These are phyloP conservation scores for Ogataea chonburiensis DNA, from an alignment of 805 yeast species.

Conservation along the genomic window DNA sequence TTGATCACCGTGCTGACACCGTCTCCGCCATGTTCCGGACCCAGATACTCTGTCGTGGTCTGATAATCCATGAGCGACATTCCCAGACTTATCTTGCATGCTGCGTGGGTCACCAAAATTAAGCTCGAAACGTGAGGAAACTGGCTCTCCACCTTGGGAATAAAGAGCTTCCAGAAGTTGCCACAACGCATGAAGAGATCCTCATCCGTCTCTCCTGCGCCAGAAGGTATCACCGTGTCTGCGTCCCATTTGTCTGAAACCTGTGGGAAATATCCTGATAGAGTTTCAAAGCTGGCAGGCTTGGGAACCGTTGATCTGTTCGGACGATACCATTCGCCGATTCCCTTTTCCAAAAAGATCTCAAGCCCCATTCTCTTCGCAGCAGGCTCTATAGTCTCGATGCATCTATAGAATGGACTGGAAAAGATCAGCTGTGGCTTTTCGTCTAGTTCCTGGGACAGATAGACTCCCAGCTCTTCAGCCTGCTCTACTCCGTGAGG, in stretches of 20 bases:
- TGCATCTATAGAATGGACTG: constrained; percentile 88
- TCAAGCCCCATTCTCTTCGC: constrained; percentile 57
- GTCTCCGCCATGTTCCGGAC: constrained; percentile 41
- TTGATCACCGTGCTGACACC: constrained; percentile 42
- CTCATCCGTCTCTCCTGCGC: constrained; percentile 69
- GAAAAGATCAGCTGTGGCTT: constrained; percentile 70
- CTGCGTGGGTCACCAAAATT: constrained; percentile 88
- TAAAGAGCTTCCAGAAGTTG: constrained; percentile 52
- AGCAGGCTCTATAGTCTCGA: constrained; percentile 75
- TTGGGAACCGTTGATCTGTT: constrained; percentile 65
- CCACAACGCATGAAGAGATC: constrained; percentile 66
- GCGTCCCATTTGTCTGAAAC: constrained; percentile 49
- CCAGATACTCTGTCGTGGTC: constrained; percentile 52
- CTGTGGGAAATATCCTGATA: constrained; percentile 54
- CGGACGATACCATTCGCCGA: constrained; percentile 91
- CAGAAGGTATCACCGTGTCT: constrained; percentile 54
- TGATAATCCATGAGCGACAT: constrained; percentile 61
- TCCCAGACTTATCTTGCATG: constrained; percentile 86
- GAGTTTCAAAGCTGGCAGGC: constrained; percentile 54
- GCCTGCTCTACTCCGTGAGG: constrained; percentile 89
- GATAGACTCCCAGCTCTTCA: constrained; percentile 63
- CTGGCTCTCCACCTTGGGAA: constrained; percentile 53
- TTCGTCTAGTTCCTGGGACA: constrained; percentile 45
- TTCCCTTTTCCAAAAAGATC: constrained; percentile 72
- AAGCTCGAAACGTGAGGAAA: constrained; percentile 63